Evolutionary conservation across 176 grass and related monocot species (phyloP).

Genomic region (Tuctoria greenei): DNA sequence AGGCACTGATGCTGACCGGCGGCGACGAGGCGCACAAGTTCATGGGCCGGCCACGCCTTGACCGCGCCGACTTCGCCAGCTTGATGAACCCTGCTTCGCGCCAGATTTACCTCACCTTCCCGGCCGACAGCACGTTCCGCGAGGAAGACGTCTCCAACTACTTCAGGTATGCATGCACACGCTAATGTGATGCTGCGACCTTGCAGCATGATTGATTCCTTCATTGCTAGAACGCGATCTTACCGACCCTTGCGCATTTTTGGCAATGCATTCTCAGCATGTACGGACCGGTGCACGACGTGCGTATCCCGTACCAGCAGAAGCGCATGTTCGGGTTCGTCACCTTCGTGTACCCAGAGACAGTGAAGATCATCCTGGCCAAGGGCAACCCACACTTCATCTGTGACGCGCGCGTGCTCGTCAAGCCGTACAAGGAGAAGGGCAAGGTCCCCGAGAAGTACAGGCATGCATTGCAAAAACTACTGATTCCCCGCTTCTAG

Average conservation of each 20-base stretch:
- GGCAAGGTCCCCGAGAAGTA: constrained; percentile 96
- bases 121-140: constrained; percentile 75
- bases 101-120: constrained; percentile 86
- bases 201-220: not conserved
- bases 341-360: constrained; percentile 88
- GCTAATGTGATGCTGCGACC: not conserved
- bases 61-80: constrained; percentile 60
- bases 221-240: not conserved
- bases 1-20: constrained; percentile 61
- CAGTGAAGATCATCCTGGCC: constrained; percentile 87
- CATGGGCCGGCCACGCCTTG: constrained; percentile 55
- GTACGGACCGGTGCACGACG: constrained; percentile 90
- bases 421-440: constrained; percentile 98
- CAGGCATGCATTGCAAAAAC: constrained; percentile 45
- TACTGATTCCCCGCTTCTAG: not conserved
- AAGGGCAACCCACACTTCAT: constrained; percentile 97
- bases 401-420: constrained; percentile 85
- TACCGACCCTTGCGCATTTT: not conserved
- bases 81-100: constrained; percentile 70
- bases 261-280: constrained; percentile 49
- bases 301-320: constrained; percentile 92
- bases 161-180: constrained; percentile 53
- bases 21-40: constrained; percentile 68
- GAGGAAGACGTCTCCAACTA: constrained; percentile 89
- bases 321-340: constrained; percentile 98